Conservation (phyloP, 495 filamentous ascomycete species). For the Podospora tetraspora region DNA sequence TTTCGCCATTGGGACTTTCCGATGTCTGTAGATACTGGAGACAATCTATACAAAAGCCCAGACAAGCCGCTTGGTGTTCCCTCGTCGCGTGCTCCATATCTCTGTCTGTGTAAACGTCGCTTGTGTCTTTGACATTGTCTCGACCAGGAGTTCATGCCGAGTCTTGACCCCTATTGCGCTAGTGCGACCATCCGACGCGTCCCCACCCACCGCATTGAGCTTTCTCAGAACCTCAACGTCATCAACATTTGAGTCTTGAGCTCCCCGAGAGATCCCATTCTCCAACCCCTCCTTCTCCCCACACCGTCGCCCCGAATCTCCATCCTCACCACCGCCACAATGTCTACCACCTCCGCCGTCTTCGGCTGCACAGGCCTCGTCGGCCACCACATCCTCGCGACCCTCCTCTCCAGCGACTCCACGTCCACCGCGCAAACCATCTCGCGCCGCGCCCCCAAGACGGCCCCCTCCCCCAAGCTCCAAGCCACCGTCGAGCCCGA, state of each 20-base stretch:
- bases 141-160: background rate
- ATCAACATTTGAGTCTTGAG: background rate
- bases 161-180: background rate
- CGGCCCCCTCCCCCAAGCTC: conserved; percentile 43
- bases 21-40: background rate
- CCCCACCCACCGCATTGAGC: background rate
- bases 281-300: background rate
- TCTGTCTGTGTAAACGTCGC: background rate
- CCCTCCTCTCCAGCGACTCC: conserved; percentile 43
- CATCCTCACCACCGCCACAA: conserved; percentile 12
- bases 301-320: background rate
- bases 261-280: background rate
- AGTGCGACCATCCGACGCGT: background rate
- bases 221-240: background rate
- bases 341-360: conserved; percentile 42
- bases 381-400: conserved; percentile 52
- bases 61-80: background rate
- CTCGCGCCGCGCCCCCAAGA: conserved; percentile 48
- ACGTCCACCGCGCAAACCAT: conserved; percentile 50
- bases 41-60: background rate
- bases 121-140: background rate
- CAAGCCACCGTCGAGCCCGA: conserved; percentile 43
- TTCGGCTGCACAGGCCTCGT: conserved; percentile 55
- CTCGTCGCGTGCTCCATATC: background rate
- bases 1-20: background rate